These are phyloP conservation scores for Lenwebbia sp. DNA, from an alignment of 345 rosid genomes.

Conservation along the genomic window DNA sequence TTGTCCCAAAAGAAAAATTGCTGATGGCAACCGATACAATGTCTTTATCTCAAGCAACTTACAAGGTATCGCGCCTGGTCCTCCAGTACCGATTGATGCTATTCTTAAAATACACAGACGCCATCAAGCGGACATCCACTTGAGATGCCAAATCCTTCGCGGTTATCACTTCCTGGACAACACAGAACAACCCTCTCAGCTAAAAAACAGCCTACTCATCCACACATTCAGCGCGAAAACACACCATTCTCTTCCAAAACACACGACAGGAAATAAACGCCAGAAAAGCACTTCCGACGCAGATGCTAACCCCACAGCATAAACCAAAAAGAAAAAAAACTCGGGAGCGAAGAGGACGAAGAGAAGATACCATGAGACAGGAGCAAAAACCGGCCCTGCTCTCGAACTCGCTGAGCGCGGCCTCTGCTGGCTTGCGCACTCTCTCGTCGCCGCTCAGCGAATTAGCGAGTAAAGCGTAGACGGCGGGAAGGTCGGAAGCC, in stretches of 20 bases:
- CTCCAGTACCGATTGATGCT: constrained; percentile 89
- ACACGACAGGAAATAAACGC: not conserved
- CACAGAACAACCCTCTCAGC: constrained; percentile 2
- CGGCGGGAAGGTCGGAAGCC: constrained; percentile 72
- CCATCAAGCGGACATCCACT: constrained; percentile 84
- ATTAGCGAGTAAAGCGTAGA: constrained; percentile 68
- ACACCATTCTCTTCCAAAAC: not conserved
- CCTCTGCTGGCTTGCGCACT: constrained; percentile 82
- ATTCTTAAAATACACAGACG: constrained; percentile 87
- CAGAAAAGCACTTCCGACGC: not conserved
- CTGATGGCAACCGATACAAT: not conserved
- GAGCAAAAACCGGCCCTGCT: constrained; percentile 90
- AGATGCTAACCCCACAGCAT: not conserved
- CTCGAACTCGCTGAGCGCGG: constrained; percentile 80
- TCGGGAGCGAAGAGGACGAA: not conserved
- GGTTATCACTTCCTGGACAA: constrained; percentile 76
- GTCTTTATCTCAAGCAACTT: constrained; percentile 8
- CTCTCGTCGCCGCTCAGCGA: constrained; percentile 86
- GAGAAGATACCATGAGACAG: constrained; percentile 63
- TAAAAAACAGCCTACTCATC: constrained; percentile 3
- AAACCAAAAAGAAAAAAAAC: not conserved
- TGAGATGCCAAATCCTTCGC: constrained; percentile 81
- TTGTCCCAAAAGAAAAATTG: not conserved
- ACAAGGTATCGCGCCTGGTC: constrained; percentile 68
- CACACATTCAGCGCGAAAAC: not conserved